Conservation (phyloP, 2,329 filamentous ascomycete species). For the Hypomyces perniciosus region DNA sequence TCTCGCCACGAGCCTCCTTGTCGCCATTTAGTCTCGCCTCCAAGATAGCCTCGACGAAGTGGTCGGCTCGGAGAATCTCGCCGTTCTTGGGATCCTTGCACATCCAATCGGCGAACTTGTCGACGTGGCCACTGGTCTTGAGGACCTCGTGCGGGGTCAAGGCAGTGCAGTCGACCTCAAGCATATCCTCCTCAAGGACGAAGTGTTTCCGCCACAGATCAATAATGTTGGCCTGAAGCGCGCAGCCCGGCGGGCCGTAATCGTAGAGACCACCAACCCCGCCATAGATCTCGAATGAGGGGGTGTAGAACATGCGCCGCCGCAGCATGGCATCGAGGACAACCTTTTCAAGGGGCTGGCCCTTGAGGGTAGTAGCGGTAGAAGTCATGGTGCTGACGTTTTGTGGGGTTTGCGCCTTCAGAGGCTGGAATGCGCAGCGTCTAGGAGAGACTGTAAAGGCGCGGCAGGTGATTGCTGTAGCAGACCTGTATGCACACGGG, state of each 20-base stretch:
- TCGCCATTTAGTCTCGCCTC: constrained; percentile 82
- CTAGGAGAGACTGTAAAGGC: constrained; percentile 25
- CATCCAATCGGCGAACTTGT: constrained; percentile 99
- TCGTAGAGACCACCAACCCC: constrained; percentile 87
- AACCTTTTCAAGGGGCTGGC: constrained; percentile 79
- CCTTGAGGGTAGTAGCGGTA: constrained; percentile 70
- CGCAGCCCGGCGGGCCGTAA: constrained; percentile 84
- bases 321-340: constrained; percentile 80
- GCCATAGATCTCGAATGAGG: constrained; percentile 92
- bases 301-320: constrained; percentile 89
- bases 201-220: constrained; percentile 92
- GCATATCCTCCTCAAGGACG: constrained; percentile 87
- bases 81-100: constrained; percentile 97
- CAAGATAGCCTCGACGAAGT: constrained; percentile 91
- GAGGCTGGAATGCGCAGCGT: constrained; percentile 25
- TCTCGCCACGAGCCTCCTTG: constrained; percentile 84
- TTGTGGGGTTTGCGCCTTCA: constrained; percentile 21
- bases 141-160: constrained; percentile 89
- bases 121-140: constrained; percentile 93
- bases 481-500: constrained; percentile 15
- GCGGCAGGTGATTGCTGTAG: constrained; percentile 19
- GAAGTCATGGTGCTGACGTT: constrained; percentile 37
- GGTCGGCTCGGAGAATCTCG: constrained; percentile 92
- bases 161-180: constrained; percentile 90
- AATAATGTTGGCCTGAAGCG: constrained; percentile 80